Evolutionary conservation across 108 stramenopile genomes (phyloP), one percentile per base, ranked within the genome.

Genomic region (Skeletonema costatum): DNA sequence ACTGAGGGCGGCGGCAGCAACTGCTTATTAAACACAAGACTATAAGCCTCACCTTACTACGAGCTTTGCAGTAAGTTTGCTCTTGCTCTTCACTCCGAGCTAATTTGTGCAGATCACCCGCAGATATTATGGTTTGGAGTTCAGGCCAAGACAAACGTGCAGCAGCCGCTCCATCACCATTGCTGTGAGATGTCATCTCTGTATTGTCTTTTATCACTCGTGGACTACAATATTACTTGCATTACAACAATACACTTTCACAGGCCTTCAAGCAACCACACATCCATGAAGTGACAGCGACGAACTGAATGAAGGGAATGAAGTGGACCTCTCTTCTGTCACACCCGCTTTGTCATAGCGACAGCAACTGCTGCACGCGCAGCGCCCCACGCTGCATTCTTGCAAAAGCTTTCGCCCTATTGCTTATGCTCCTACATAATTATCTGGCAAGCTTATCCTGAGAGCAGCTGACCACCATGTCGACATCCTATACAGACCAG

Each of bases 81-180:
- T 87, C 73, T 60, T 89, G 85, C 3, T 73, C 72, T 35, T 48
- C 66, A 31, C 87, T 87, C 21, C 93, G 85, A 30, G 91, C 86
- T 2, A 92, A 72, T 70, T 77, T 86, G 16, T 38, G 41, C 0
- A 58, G 9, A 29, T 76, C 50, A 32, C 66, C 25, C 0, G 81
- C 75, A 21, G 71, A 44, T 12, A 82, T 72, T 6, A 82, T 82
- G 21, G 71, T 46, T 67, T 70, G 44, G 1, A 82, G 61, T 53
- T 68, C 62, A 19, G 70, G 21, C 81, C 81, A 82, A 3, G 75
- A 53, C 58, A 82, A 53, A 16, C 81, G 74, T 30, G 58, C 58
- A 14, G 70, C 35, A 2, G 67, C 48, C 25, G 46, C 68, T 38
- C 63, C 35, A 38, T 62, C 65, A 29, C 59, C 32, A 31, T 63